Evolutionary conservation across 805 yeast genomes (phyloP), one percentile per base, ranked within the genome.

Genomic region (Hanseniaspora clermontiae): DNA sequence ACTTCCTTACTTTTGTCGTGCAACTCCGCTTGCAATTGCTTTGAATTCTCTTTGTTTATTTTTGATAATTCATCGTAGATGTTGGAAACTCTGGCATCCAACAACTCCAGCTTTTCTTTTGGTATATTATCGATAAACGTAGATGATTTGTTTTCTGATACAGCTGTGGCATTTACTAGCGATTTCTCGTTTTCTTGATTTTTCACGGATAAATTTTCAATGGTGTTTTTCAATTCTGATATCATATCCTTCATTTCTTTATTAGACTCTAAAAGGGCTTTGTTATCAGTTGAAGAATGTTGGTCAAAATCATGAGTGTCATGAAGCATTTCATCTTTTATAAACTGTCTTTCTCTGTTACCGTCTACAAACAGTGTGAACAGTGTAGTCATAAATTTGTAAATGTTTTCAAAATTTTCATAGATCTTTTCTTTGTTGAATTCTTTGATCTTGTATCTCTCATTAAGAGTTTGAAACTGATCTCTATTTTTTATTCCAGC

Each of bases 281-380:
- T 49, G 27, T 51, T 31, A 31, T 45, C 50, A 10, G 37, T 32
- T 17, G 40, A 20, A 2, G 32, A 17, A 31, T 17, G 20, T 17
- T 20, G 24, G 4, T 43, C 50, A 19, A 53, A 43, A 24, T 43
- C 39, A 37, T 29, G 17, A 3, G 42, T 37, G 24, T 56, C 58
- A 49, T 56, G 58, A 27, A 56, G 32, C 27, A 50, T 24, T 42
- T 56, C 58, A 20, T 56, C 58, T 40, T 54, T 24, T 10, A 56
- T 29, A 20, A 45, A 31, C n/a, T 56, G 51, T 20, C 39, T 46
- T 46, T 56, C 58, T 12, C 51, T 17, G 24, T 56, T 56, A 14
- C 45, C 32, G 7, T 56, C 55, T 4, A 46, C 27, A 38, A 56
- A 45, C 11, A 51, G 27, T n/a, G 43, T 39, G 31, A 56, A 34